Evolutionary conservation across 306 rosid species (phyloP), one percentile per base, ranked within the genome.

Genomic region (Castanea crenata): DNA sequence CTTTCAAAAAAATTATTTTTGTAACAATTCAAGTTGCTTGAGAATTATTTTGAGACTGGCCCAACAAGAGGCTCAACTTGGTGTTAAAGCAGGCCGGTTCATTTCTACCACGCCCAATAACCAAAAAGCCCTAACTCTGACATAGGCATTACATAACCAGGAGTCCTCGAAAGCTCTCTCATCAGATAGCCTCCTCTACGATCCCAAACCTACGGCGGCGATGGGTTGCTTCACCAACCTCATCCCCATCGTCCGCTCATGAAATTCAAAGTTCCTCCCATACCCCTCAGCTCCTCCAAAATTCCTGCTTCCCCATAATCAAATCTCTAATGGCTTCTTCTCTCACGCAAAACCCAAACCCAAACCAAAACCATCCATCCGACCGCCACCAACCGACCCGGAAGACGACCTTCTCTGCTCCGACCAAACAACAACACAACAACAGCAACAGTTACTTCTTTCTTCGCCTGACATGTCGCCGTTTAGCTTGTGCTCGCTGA

Each of bases 271-370:
- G 78, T 80, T 80, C 86, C 68, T 25, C 3, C 41, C 15, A n/a
- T 71, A 35, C 55, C 78, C 44, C 59, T 79, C n/a, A 16, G 70
- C 82, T 57, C 72, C 49, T 41, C 58, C 11, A 31, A 13, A 76
- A 55, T 54, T 64, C 76, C 7, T 74, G 79, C 12, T 16, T 74
- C 16, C 3, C 57, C 2, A 13, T 14, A 29, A n/a, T 75, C 16
- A 70, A 55, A n/a, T 55, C 87, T 71, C 76, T 69, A 44, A 92
- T 92, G 93, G 91, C 92, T 63, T 78, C 88, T 35, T 38, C 72
- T 52, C 70, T 56, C 61, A 16, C 64, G 15, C 83, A 78, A 76
- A 76, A 68, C 81, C 46, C 83, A 16, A 15, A 54, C 55, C 57
- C 86, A 58, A 44, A 41, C 63, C 55, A 20, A 3, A 73, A 38